Percentiles rank a stretch among this genome's conserved stretches.
These are phyloP conservation scores for Malassezia equina DNA, from an alignment of 1,284 basidiomycete species.

Conservation along the genomic window DNA sequence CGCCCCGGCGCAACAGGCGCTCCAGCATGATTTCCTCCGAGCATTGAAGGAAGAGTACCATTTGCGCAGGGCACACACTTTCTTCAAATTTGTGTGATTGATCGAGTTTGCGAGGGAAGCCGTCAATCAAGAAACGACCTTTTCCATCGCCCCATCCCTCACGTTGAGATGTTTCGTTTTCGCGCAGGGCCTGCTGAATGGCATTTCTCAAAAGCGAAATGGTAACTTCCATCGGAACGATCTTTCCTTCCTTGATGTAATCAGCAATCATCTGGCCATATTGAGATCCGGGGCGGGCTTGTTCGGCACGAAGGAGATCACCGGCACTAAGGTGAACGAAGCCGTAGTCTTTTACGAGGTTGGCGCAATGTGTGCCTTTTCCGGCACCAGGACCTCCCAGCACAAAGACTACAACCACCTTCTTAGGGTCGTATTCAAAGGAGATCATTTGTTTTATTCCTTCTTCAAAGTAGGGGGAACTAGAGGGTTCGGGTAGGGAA, in stretches of 20 bases:
- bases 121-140: slow-evolving; percentile 88
- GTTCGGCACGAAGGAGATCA: slow-evolving; percentile 88
- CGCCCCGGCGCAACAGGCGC: slow-evolving; percentile 74
- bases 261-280: slow-evolving; percentile 78
- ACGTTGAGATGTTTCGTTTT: slow-evolving; percentile 10
- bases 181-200: slow-evolving; percentile 60
- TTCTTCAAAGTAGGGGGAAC: background rate
- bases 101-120: slow-evolving; percentile 97
- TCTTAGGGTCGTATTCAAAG: slow-evolving; percentile 59
- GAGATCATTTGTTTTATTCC: background rate
- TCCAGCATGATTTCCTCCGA: slow-evolving; percentile 77
- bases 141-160: slow-evolving; percentile 60
- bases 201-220: slow-evolving; percentile 90
- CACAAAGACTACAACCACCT: slow-evolving; percentile 85
- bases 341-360: slow-evolving; percentile 73
- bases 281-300: slow-evolving; percentile 71
- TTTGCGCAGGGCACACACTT: slow-evolving; percentile 62
- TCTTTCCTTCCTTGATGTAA: slow-evolving; percentile 82
- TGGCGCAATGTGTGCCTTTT: slow-evolving; percentile 89
- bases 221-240: slow-evolving; percentile 95
- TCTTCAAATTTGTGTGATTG: slow-evolving; percentile 89
- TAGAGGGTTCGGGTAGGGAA: slow-evolving; percentile 40
- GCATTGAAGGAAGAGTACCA: slow-evolving; percentile 81
- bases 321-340: slow-evolving; percentile 95
- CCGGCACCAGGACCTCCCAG: slow-evolving; percentile 95